Conservation (phyloP, 1,284 basidiomycete species). For the Trametes hirsuta region DNA sequence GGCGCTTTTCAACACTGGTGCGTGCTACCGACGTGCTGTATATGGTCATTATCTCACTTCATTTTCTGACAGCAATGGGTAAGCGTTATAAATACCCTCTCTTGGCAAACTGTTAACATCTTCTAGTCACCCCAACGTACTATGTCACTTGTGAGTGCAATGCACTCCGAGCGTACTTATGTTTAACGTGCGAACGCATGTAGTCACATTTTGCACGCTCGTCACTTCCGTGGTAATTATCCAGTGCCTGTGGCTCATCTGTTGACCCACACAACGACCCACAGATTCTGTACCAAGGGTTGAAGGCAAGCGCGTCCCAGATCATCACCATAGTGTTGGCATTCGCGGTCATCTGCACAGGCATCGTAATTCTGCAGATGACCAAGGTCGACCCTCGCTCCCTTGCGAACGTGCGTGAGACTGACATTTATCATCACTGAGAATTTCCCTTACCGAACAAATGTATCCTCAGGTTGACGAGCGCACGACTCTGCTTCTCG, state of each 20-base stretch:
- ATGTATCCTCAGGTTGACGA: conserved; percentile 28
- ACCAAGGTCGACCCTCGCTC: conserved; percentile 60
- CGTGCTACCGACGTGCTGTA: conserved; percentile 6
- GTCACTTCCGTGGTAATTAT: conserved; percentile 46
- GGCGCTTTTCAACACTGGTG: conserved; percentile 65
- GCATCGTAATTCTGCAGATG: conserved; percentile 70
- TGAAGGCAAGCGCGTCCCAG: conserved; percentile 54
- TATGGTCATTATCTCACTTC: background rate
- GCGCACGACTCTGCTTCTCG: conserved; percentile 32
- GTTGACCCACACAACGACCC: background rate
- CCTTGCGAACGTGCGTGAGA: conserved; percentile 35
- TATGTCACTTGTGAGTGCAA: conserved; percentile 52
- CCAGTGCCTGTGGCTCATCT: background rate
- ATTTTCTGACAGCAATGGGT: conserved; percentile 35
- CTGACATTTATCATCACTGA: background rate
- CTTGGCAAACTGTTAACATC: background rate
- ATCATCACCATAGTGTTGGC: conserved; percentile 67
- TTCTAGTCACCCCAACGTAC: conserved; percentile 58
- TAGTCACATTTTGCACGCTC: conserved; percentile 57
- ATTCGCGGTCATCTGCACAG: conserved; percentile 57
- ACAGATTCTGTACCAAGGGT: conserved; percentile 64
- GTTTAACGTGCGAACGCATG: background rate
- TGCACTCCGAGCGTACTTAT: background rate
- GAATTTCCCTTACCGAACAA: background rate
- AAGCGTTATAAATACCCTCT: conserved; percentile 24